Base-by-base conservation (phyloP, 768 basidiomycete genomes). In the Amanita fuliginea region DNA sequence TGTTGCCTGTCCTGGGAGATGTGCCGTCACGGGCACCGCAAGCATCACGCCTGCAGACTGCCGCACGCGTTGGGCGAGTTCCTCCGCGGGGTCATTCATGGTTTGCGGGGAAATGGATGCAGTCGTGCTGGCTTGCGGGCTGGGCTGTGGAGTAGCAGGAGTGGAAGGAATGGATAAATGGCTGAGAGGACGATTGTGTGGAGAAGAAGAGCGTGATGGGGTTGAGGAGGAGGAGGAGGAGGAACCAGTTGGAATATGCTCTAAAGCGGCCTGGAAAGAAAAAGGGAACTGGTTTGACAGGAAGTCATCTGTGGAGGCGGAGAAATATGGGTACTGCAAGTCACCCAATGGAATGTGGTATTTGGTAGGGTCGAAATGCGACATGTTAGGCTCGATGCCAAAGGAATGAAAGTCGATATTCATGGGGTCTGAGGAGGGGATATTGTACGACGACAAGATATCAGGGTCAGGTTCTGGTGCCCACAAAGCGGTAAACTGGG, bases 341-440 rank as follows among this genome's bases (percentile, higher is more conserved):
- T 43, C 41, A 33, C 30, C 46, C 37, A 48, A 53, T 7, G 53
- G 56, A 51, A 53, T 53, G 47, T 43, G 56, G 41, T 57, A 60
- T 24, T 61, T 64, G 35, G 57, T 54, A 3, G 58, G 50, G 55
- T 71, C 62, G 57, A 67, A 78, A 57, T 85, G 82, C 10, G 86
- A 64, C 6, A 75, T 67, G 55, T 68, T 79, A 26, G 86, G 83
- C 51, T 87, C 81, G 47, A 87, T 72, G 1, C 75, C 73, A 56
- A 80, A 72, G 16, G 77, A 73, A 59, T 71, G 67, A 48, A 81
- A 78, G 57, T 83, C 81, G 62, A 84, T 70, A 62, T 80, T 78
- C 73, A 81, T 76, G 51, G 56, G 53, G 60, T 73, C 54, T 21
- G 55, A 56, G 5, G 42, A 41, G 11, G 32, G 13, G 32, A 32